Base-by-base conservation (phyloP, 257 asterid species). In the Primulina eburnea region DNA sequence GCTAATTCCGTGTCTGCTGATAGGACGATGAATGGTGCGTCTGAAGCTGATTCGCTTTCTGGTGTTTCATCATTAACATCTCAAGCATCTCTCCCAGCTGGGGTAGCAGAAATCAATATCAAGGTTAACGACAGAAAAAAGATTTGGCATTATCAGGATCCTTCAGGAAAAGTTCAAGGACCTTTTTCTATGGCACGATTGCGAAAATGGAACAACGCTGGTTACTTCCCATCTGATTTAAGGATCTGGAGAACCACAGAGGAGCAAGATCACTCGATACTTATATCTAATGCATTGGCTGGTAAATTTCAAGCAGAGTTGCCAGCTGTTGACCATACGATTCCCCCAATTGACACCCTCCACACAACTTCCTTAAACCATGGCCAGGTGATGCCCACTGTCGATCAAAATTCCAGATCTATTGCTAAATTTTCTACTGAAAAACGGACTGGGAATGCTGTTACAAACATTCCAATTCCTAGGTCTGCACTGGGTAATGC, bases 141-240 rank as follows among this genome's bases (percentile, higher is more conserved):
- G 72, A 84, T 82, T 34, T 94, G 99, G 99, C 81, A 85, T 68
- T 94, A 94, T 82, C 61, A 77, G 82, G 99, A 94, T 77, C 99
- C 99, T 68, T 81, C 97, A n/a, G 94, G 97, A 40, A 94, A 94
- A 81, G 86, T 84, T 28, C 99, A 91, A 78, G 99, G 99, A 37
- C 97, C 99, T 52, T 94, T 94, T 79, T 89, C 99, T 35, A 65
- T 91, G 77, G 91, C 85, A 14, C 96, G 92, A 79, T 76, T 94
- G 80, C 91, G 92, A 37, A 94, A 91, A 81, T 94, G 99, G 99
- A 91, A 80, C 83, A 89, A 85, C 75, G 82, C 92, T 10, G 97
- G 99, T 65, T 91, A 94, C 70, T 94, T 94, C 56, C 99, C 99
- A 12, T 81, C 87, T 71, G 86, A 82, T 73, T 78, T 94, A 68